Evolutionary conservation across 306 rosid species (phyloP).

Genomic region (Cicer judaicum): DNA sequence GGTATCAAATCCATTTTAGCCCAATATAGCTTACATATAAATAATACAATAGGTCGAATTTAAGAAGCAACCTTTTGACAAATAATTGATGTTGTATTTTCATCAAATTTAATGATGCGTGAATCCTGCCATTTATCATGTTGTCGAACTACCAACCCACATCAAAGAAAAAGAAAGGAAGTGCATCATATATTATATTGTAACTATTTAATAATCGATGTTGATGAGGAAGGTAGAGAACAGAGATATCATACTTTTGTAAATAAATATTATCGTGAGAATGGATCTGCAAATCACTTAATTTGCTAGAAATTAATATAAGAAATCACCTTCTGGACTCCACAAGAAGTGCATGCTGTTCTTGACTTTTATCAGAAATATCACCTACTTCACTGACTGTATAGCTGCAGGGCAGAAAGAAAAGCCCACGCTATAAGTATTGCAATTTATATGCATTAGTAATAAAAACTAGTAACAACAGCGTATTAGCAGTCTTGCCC

Average conservation of each 20-base stretch:
- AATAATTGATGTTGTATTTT: constrained; percentile 5
- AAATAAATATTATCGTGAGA: neutral
- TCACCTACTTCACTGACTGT: constrained; percentile 65
- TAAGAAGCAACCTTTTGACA: constrained; percentile 3
- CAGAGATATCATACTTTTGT: neutral
- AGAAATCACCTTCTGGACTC: constrained; percentile 80
- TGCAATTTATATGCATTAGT: constrained; percentile 10
- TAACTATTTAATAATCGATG: constrained; percentile 3
- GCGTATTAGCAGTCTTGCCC: neutral
- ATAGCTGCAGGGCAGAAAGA: constrained; percentile 59
- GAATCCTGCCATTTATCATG: constrained; percentile 9
- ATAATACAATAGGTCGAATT: constrained; percentile 6
- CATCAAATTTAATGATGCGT: constrained; percentile 1
- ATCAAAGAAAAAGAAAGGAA: constrained; percentile 1
- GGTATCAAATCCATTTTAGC: constrained; percentile 33
- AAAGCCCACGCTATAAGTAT: constrained; percentile 35
- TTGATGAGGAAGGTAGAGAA: neutral
- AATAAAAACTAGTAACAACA: constrained; percentile 20
- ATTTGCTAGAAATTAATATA: constrained; percentile 9
- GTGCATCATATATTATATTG: constrained; percentile 14
- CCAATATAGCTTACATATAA: neutral
- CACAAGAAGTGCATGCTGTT: constrained; percentile 83
- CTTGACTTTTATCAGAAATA: constrained; percentile 61
- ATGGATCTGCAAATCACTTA: constrained; percentile 32
- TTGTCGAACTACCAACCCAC: neutral